Base-by-base conservation (phyloP, 371 early-diverging fungal genomes). In the Syncephalis fuscata region DNA sequence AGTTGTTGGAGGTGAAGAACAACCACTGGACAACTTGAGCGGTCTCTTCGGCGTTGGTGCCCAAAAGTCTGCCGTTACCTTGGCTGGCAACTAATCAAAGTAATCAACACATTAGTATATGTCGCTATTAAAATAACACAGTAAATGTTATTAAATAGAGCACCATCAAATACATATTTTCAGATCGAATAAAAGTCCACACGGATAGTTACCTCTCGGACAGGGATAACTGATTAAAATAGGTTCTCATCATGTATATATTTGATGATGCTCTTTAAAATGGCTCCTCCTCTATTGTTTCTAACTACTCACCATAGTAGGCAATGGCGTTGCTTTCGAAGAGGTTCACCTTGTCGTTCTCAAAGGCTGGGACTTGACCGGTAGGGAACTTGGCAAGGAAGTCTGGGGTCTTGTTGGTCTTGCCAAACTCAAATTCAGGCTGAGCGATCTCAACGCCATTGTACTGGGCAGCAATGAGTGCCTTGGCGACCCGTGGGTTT, bases 291-390 rank as follows among this genome's bases (percentile, higher is more conserved):
- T 21, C 41, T 23, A 17, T 19, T 21, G 11, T 44, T 36, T 52
- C 49, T 48, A 32, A 32, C 39, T 46, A 68, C 60, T 62, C 69
- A 76, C 84, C 70, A 65, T 91, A 88, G 80, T 77, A 76, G 41
- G 85, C 83, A 49, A 92, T 92, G 55, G 91, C 92, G 56, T 67
- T 74, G 55, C 77, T 75, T 71, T 93, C 91, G 11, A 48, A 48
- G 53, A 64, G 60, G 66, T 73, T 73, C 44, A 78, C 82, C 39
- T 84, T 80, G 47, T 76, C 60, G 49, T 73, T 66, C 64, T 82
- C 87, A 56, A 87, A 85, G 43, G 69, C 79, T 36, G 93, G 93
- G 52, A 85, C 45, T 44, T 53, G 47, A 37, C 46, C 52, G 20
- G 50, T 32, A 24, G 67, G 65, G 75, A 82, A 90, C 73, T 88